phyloP scores from a whole-genome alignment of 2,329 filamentous ascomycete genomes.

The Nakataea oryzae region DNA sequence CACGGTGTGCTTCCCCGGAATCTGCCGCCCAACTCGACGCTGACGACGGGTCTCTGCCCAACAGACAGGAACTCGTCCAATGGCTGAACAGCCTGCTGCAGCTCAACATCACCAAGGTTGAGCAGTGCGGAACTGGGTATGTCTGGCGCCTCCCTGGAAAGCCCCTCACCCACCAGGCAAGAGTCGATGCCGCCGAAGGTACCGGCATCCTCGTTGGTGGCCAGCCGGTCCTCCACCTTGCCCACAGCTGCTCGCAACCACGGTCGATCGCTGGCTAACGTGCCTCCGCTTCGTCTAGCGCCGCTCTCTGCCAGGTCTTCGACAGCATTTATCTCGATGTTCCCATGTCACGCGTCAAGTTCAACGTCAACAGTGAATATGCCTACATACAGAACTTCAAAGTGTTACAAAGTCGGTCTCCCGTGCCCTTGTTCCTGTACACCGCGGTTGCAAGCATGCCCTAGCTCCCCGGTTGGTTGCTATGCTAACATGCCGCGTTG shows the following conservation, averaged over 20 bases:
- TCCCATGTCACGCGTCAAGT: conserved; percentile 93
- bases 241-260: too few species aligned
- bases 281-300: conserved; percentile 40
- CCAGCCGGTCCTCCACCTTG: background rate
- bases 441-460: background rate
- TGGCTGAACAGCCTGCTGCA: conserved; percentile 98
- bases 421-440: conserved; percentile 1
- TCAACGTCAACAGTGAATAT: conserved; percentile 96
- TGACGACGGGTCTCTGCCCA: background rate
- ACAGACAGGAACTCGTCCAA: conserved; percentile 86
- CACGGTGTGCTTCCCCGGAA: background rate
- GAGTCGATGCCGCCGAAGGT: conserved; percentile 6
- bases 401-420: conserved; percentile 74
- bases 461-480: conserved; percentile 1
- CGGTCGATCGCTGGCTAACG: background rate
- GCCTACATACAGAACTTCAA: conserved; percentile 99
- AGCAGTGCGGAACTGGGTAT: conserved; percentile 98
- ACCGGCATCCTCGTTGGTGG: conserved; percentile 12
- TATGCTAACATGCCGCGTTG: background rate
- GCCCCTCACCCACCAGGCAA: conserved; percentile 17
- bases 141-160: conserved; percentile 23
- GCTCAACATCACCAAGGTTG: conserved; percentile 96
- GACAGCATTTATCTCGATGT: conserved; percentile 96
- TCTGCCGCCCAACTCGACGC: background rate
- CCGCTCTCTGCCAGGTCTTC: conserved; percentile 92